Evolutionary conservation across 2,329 filamentous ascomycete genomes (phyloP), one percentile per base, ranked within the genome.

Genomic region (Scedosporium apiospermum): DNA sequence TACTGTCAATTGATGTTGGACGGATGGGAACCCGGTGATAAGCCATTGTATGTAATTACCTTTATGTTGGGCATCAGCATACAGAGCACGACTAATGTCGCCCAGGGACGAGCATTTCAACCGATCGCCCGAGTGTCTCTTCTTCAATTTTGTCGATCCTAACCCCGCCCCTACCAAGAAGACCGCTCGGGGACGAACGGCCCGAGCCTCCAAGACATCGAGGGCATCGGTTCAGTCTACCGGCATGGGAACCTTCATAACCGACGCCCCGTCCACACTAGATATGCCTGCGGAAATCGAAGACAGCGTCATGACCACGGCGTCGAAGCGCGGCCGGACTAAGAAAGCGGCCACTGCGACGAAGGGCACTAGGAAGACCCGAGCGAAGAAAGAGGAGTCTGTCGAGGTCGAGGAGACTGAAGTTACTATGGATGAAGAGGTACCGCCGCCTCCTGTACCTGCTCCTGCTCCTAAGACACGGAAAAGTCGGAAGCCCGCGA

Each of bases 11-110:
- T 98, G 16, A 91, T 89, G 10, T 82, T 99, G 10, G 93, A 98
- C 73, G 92, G 92, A 6, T 99, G 96, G 95, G 95, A 98, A 71
- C 88, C 89, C 1, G 87, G 88, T 64, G 95, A 99, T 73, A 91
- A 96, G 71, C 95, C 95, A 65, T 84, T 89, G 87, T 92, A 88
- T 75, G 64, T 69, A 65, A 60, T 6, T 12, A 42, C 6, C 34
- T 16, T 46, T 7, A 57, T 10, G n/a, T 70, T 74, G 63, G 30
- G 34, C 34, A 9, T 21, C 44, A 7, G 44, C 18, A 18, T 5
- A 49, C 9, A n/a, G 44, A n/a, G 16, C 44, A 7, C n/a, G 21
- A 21, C 51, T 55, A 76, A 67, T 18, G 57, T 53, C 9, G 16
- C 57, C 34, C 64, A 93, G 90, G 71, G 87, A 96, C 65, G 95